A percentile compares a stretch with the other conserved stretches of the same genome.
Evolutionary conservation across 352 stramenopile species (phyloP).

Genomic region (Pythium apleroticum): DNA sequence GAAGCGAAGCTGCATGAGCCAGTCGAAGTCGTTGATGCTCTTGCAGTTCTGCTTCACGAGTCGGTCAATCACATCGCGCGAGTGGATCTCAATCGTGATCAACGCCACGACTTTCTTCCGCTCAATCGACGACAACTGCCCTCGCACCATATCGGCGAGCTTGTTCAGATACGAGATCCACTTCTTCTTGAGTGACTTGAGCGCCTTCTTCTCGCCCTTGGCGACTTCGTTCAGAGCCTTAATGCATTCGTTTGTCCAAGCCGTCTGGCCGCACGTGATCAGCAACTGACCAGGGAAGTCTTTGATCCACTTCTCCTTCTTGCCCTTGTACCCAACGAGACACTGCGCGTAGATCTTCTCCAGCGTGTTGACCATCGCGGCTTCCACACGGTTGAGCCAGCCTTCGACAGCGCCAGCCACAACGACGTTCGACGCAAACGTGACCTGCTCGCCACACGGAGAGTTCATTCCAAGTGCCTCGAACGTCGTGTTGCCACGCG

Average conservation of each 20-base stretch:
- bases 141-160: constrained; percentile 92
- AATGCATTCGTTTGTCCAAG: constrained; percentile 93
- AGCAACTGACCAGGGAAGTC: constrained; percentile 92
- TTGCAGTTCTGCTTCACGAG: constrained; percentile 94
- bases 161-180: constrained; percentile 94
- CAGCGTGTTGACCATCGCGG: constrained; percentile 81
- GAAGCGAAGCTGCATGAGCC: constrained; percentile 87
- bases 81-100: constrained; percentile 98
- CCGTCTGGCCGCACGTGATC: constrained; percentile 92
- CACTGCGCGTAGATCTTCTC: constrained; percentile 87
- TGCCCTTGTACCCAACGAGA: constrained; percentile 86
- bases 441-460: constrained; percentile 85
- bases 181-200: constrained; percentile 93
- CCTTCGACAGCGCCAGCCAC: constrained; percentile 90
- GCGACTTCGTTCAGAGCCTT: constrained; percentile 91
- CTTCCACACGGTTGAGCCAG: constrained; percentile 86
- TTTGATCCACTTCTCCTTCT: constrained; percentile 96
- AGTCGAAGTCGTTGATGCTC: constrained; percentile 91
- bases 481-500: constrained; percentile 80
- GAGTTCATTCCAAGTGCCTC: constrained; percentile 90
- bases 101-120: constrained; percentile 96
- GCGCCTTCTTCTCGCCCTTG: constrained; percentile 89
- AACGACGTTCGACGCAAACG: constrained; percentile 85
- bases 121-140: constrained; percentile 86
- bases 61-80: constrained; percentile 93